These are phyloP conservation scores for Licmophora abbreviata DNA, from an alignment of 108 stramenopile genomes.

Conservation along the genomic window DNA sequence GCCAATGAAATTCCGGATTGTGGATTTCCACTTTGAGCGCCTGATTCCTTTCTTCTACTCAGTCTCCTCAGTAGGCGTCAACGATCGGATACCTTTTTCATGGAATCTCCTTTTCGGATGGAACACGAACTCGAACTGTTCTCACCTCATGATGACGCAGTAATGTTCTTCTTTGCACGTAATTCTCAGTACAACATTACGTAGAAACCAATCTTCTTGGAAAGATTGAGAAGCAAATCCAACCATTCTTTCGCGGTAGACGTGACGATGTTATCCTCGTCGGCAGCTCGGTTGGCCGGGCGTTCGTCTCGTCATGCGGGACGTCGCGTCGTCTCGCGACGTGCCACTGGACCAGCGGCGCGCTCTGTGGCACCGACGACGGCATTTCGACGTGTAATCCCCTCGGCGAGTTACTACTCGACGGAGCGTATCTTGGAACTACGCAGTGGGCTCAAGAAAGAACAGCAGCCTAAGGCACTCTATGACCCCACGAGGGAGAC, in stretches of 20 bases:
- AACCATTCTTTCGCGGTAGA: neutral
- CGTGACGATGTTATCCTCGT: constrained; percentile 1
- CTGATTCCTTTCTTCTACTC: no score
- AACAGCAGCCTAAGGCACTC: constrained; percentile 34
- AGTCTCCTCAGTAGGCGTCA: no score
- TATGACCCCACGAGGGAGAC: constrained; percentile 68
- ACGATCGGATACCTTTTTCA: no score
- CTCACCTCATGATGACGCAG: no score
- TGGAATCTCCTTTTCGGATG: no score
- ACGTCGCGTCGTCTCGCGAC: neutral
- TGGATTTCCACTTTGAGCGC: no score
- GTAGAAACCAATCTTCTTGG: no score
- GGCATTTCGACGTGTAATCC: constrained; percentile 27
- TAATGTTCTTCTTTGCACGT: no score
- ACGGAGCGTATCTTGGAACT: constrained; percentile 64
- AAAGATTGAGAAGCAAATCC: neutral
- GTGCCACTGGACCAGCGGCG: no score
- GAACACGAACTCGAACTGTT: no score
- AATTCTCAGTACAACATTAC: no score
- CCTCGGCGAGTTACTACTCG: constrained; percentile 35
- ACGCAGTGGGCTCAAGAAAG: constrained; percentile 25
- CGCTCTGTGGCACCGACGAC: neutral
- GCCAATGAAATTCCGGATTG: no score
- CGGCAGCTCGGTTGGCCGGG: neutral
- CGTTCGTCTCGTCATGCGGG: neutral